These are phyloP conservation scores for Mayamaea pseudoterrestris DNA, from an alignment of 108 stramenopile species.

Conservation along the genomic window DNA sequence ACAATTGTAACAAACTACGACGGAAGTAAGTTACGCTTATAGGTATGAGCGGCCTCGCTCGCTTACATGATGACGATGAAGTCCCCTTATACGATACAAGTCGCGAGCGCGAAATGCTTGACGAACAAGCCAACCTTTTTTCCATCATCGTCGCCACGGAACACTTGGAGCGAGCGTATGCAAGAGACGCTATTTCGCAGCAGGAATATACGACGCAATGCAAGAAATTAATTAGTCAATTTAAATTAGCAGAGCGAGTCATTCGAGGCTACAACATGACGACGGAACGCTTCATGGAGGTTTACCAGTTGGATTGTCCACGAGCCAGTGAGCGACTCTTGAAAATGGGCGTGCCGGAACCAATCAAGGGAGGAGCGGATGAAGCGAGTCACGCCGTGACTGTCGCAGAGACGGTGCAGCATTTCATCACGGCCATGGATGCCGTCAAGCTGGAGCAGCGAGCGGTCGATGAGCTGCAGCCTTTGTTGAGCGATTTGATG, in stretches of 20 bases:
- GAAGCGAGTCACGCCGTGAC: slow-evolving; percentile 58
- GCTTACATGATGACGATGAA: slow-evolving; percentile 12
- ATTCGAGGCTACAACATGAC: slow-evolving; percentile 37
- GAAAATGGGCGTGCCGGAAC: slow-evolving; percentile 86
- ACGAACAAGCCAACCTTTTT: slow-evolving; percentile 86
- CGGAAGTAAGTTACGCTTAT: no score
- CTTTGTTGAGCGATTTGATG: slow-evolving; percentile 84
- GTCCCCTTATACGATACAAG: slow-evolving; percentile 49
- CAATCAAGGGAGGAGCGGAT: slow-evolving; percentile 39
- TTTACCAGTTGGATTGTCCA: slow-evolving; percentile 95
- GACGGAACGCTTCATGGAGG: slow-evolving; percentile 65
- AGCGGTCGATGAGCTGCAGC: slow-evolving; percentile 95
- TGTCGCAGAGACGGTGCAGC: slow-evolving; percentile 84
- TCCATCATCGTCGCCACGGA: slow-evolving; percentile 95
- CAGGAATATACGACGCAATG: slow-evolving; percentile 86
- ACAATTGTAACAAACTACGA: no score
- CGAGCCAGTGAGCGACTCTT: slow-evolving; percentile 85
- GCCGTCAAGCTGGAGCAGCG: slow-evolving; percentile 88
- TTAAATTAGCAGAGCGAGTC: slow-evolving; percentile 83
- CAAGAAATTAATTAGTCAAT: slow-evolving; percentile 90
- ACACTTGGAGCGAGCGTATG: slow-evolving; percentile 91
- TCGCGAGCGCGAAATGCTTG: slow-evolving; percentile 63
- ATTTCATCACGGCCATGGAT: slow-evolving; percentile 98
- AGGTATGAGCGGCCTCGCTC: no score
- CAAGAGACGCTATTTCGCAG: slow-evolving; percentile 77